A percentile compares a stretch with the other conserved stretches of the same genome.
Evolutionary conservation across 805 yeast species (phyloP).

Genomic region (Myxozyma monticola): DNA sequence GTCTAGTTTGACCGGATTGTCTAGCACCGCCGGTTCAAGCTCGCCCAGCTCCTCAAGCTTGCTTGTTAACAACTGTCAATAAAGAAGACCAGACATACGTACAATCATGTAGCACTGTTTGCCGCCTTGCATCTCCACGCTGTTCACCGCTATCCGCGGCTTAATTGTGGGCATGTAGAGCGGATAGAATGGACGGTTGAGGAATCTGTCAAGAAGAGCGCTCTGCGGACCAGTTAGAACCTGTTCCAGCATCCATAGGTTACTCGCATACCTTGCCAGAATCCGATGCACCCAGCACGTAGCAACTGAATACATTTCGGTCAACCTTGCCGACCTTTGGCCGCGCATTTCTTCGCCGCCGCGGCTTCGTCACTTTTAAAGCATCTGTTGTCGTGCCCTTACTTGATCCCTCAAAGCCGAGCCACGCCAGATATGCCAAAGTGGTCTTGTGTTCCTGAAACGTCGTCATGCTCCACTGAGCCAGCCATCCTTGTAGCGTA

Average conservation of each 20-base stretch:
- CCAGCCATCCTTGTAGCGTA: constrained; percentile 96
- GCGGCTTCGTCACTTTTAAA: constrained; percentile 76
- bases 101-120: constrained; percentile 85
- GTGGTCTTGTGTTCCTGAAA: constrained; percentile 81
- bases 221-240: constrained; percentile 39
- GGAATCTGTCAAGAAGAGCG: constrained; percentile 76
- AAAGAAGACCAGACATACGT: constrained; percentile 3
- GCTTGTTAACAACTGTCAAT: neutral
- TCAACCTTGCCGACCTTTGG: constrained; percentile 66
- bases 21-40: constrained; percentile 76
- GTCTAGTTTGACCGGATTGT: constrained; percentile 64
- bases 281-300: constrained; percentile 77
- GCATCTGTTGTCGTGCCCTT: constrained; percentile 48
- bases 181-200: constrained; percentile 70
- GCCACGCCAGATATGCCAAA: constrained; percentile 80
- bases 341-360: constrained; percentile 63
- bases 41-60: constrained; percentile 82
- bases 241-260: neutral
- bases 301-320: constrained; percentile 89
- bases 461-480: constrained; percentile 98
- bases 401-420: constrained; percentile 67
- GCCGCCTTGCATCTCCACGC: constrained; percentile 91
- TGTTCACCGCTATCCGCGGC: constrained; percentile 82
- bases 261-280: constrained; percentile 63
- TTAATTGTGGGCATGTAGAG: constrained; percentile 76